A percentile compares a stretch with the other conserved stretches of the same genome.
phyloP scores from a whole-genome alignment of 1,139 yeast genomes.

The Starmera stellimalicola region DNA sequence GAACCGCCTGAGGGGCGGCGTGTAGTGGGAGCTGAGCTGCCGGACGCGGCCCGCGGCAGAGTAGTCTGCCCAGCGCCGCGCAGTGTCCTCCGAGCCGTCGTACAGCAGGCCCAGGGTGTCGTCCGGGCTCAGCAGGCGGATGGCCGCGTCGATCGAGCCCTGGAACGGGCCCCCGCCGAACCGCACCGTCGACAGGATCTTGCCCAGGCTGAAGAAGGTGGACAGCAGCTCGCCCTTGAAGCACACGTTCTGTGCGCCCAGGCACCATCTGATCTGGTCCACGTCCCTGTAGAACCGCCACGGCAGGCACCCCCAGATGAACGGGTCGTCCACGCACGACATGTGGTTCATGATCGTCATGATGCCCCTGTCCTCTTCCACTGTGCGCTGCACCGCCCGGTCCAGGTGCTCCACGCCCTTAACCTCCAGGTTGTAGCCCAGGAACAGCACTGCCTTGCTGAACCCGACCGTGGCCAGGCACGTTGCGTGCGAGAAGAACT shows the following conservation, averaged over 20 bases:
- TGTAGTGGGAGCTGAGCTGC: slow-evolving; percentile 20
- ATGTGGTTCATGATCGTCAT: slow-evolving; percentile 93
- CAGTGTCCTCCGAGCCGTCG: slow-evolving; percentile 13
- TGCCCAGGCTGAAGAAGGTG: slow-evolving; percentile 78
- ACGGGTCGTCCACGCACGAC: slow-evolving; percentile 91
- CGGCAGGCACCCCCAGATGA: slow-evolving; percentile 82
- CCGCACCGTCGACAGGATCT: slow-evolving; percentile 73
- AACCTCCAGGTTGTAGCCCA: slow-evolving; percentile 54
- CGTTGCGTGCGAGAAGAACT: slow-evolving; percentile 57
- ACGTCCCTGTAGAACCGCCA: slow-evolving; percentile 54
- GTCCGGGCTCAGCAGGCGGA: slow-evolving; percentile 72
- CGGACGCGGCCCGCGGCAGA: slow-evolving; percentile 4
- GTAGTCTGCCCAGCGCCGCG: slow-evolving; percentile 9
- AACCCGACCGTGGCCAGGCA: slow-evolving; percentile 57
- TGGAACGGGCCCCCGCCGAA: slow-evolving; percentile 94
- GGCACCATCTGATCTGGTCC: slow-evolving; percentile 80
- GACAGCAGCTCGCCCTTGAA: slow-evolving; percentile 47
- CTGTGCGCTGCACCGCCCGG: slow-evolving; percentile 50
- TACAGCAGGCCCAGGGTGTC: slow-evolving; percentile 54
- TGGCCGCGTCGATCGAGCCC: slow-evolving; percentile 83
- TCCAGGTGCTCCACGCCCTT: slow-evolving; percentile 56
- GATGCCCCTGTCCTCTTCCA: slow-evolving; percentile 61
- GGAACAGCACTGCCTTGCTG: slow-evolving; percentile 52
- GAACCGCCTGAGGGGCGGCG: slow-evolving; percentile 42
- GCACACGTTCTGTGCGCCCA: slow-evolving; percentile 89